phyloP scores from a whole-genome alignment of 2,329 filamentous ascomycete species.

The Stachybotrys chlorohalonatus region DNA sequence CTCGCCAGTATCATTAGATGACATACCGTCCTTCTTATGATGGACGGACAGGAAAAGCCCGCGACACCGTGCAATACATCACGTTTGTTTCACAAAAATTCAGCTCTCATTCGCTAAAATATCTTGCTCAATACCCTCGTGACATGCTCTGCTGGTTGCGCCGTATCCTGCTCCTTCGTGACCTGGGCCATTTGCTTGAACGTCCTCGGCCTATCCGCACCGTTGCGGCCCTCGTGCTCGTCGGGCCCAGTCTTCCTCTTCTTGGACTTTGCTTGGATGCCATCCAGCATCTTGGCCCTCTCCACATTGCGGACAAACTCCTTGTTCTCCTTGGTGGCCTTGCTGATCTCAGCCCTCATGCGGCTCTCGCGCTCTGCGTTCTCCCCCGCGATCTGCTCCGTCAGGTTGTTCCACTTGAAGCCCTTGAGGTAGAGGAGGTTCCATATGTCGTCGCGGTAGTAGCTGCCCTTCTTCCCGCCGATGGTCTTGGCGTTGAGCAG shows the following conservation, averaged over 20 bases:
- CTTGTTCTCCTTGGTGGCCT: constrained; percentile 71
- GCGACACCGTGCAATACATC: not conserved
- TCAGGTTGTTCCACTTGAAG: constrained; percentile 72
- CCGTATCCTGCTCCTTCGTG: constrained; percentile 33
- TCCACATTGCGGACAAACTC: constrained; percentile 73
- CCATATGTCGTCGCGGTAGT: constrained; percentile 83
- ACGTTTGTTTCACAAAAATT: not conserved
- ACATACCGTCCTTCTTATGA: constrained; percentile 29
- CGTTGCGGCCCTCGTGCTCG: constrained; percentile 11
- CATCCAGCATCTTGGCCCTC: constrained; percentile 68
- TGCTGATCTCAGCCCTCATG: constrained; percentile 68
- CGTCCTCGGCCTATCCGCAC: constrained; percentile 24
- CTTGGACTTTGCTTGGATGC: constrained; percentile 52
- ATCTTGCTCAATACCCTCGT: constrained; percentile 56
- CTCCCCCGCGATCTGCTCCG: constrained; percentile 72
- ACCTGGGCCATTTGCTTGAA: constrained; percentile 61
- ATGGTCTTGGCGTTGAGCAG: constrained; percentile 70
- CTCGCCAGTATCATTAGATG: constrained; percentile 9
- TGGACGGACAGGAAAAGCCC: not conserved
- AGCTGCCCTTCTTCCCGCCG: constrained; percentile 74
- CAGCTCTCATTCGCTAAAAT: constrained; percentile 31
- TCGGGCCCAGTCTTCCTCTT: constrained; percentile 23
- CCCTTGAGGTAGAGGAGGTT: constrained; percentile 72
- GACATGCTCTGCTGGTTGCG: constrained; percentile 45
- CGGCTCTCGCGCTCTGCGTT: constrained; percentile 70